phyloP scores from a whole-genome alignment of 495 filamentous ascomycete species.

The Aspergillus baeticus region DNA sequence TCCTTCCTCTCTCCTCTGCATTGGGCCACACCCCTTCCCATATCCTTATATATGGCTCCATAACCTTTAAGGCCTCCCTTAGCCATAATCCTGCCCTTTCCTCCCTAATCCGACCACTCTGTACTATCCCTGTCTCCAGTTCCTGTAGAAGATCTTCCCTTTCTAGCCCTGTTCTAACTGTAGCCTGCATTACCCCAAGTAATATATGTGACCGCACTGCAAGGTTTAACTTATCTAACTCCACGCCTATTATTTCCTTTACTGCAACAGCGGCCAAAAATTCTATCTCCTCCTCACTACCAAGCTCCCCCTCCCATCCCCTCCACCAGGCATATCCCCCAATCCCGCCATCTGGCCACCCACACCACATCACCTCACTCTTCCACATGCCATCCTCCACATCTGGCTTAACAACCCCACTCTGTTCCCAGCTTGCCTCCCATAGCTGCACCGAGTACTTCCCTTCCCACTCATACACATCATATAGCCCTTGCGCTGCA shows the following conservation, averaged over 20 bases:
- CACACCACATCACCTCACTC: conserved; percentile 22
- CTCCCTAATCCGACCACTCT: conserved; percentile 21
- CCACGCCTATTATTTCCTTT: conserved; percentile 21
- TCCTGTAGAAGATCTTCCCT: conserved; percentile 21
- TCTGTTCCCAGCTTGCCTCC: conserved; percentile 12
- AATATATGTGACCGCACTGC: conserved; percentile 27
- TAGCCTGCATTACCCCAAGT: conserved; percentile 24
- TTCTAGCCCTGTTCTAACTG: conserved; percentile 17
- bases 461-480: conserved; percentile 22
- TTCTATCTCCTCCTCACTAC: conserved; percentile 26
- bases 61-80: conserved; percentile 4
- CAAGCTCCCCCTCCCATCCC: conserved; percentile 26
- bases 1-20: conserved; percentile 20
- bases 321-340: conserved; percentile 20
- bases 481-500: conserved; percentile 20
- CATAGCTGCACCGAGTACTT: conserved; percentile 20
- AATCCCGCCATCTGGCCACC: conserved; percentile 22
- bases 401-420: conserved; percentile 19
- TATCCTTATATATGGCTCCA: conserved; percentile 25
- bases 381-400: conserved; percentile 18
- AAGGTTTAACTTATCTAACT: conserved; percentile 24
- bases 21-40: conserved; percentile 27
- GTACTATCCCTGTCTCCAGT: conserved; percentile 23
- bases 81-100: conserved; percentile 17
- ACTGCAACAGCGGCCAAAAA: conserved; percentile 27